Conservation (phyloP, 352 stramenopile species). For the Phytophthora multivora region DNA sequence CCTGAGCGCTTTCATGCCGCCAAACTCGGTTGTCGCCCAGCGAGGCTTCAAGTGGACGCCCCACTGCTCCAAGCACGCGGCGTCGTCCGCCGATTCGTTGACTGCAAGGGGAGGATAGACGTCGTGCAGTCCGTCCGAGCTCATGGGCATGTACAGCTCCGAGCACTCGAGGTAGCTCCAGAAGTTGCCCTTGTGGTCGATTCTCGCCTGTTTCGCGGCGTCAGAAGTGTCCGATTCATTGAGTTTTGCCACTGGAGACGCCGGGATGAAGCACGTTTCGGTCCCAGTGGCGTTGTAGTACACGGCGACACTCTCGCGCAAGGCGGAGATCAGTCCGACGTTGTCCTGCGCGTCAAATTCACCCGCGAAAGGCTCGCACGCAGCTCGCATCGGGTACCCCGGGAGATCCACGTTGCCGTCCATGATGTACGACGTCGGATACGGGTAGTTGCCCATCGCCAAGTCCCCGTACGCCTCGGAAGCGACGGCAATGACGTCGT, state of each 20-base stretch:
- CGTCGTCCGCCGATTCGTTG: conserved; percentile 38
- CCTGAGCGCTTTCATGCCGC: conserved; percentile 51
- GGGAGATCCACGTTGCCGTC: conserved; percentile 42
- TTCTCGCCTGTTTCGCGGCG: conserved; percentile 37
- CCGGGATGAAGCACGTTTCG: conserved; percentile 40
- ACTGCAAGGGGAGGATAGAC: conserved; percentile 33
- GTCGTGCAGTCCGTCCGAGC: conserved; percentile 44
- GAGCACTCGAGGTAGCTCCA: conserved; percentile 60
- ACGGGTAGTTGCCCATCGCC: conserved; percentile 57
- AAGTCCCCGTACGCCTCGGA: conserved; percentile 36
- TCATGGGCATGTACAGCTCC: conserved; percentile 54
- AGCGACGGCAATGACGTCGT: conserved; percentile 26
- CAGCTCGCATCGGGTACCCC: conserved; percentile 41
- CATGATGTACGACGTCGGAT: conserved; percentile 57
- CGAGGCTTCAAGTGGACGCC: conserved; percentile 48
- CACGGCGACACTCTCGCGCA: conserved; percentile 47
- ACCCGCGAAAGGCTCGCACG: conserved; percentile 36
- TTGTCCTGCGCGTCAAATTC: conserved; percentile 30
- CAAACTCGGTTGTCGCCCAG: conserved; percentile 54
- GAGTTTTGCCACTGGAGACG: neutral
- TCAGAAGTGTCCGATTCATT: conserved; percentile 14
- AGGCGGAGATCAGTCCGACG: conserved; percentile 27
- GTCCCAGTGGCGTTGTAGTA: conserved; percentile 54
- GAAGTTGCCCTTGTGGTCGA: conserved; percentile 44
- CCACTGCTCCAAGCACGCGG: conserved; percentile 43